phyloP scores from a whole-genome alignment of 306 rosid genomes.

The Gillenia trifoliata region DNA sequence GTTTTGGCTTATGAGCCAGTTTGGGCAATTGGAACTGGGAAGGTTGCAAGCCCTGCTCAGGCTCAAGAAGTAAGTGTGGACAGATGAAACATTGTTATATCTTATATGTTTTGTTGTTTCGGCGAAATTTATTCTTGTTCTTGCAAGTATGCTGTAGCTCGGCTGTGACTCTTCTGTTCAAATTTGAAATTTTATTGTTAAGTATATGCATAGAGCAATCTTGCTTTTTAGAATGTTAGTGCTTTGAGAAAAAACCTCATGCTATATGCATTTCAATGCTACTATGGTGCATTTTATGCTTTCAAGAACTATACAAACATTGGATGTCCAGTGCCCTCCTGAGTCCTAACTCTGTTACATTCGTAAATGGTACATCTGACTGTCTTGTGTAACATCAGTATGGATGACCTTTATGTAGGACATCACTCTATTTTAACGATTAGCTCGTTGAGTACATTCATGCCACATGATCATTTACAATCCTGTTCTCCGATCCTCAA shows the following conservation, averaged over 20 bases:
- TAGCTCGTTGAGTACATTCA: background rate
- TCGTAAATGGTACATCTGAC: no score
- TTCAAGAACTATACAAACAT: no score
- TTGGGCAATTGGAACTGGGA: constrained; percentile 59
- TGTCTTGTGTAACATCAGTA: background rate
- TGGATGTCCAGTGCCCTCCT: no score
- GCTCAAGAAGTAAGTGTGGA: constrained; percentile 69
- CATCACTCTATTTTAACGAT: no score
- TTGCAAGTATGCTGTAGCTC: background rate
- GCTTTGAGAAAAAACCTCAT: background rate
- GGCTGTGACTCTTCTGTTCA: background rate
- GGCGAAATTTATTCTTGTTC: background rate
- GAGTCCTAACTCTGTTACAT: no score
- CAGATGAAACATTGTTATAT: background rate
- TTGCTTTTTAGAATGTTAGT: background rate
- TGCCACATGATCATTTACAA: background rate
- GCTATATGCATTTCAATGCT: no score
- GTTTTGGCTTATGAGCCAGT: constrained; percentile 44
- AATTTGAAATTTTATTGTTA: background rate
- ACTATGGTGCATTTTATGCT: no score
- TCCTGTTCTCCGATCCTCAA: background rate
- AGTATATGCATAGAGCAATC: background rate
- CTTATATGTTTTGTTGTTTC: background rate
- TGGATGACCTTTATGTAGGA: background rate
- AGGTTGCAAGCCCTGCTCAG: constrained; percentile 66